Evolutionary conservation across 2,329 filamentous ascomycete genomes (phyloP), one percentile per base, ranked within the genome.

Genomic region (Polychaeton citri): DNA sequence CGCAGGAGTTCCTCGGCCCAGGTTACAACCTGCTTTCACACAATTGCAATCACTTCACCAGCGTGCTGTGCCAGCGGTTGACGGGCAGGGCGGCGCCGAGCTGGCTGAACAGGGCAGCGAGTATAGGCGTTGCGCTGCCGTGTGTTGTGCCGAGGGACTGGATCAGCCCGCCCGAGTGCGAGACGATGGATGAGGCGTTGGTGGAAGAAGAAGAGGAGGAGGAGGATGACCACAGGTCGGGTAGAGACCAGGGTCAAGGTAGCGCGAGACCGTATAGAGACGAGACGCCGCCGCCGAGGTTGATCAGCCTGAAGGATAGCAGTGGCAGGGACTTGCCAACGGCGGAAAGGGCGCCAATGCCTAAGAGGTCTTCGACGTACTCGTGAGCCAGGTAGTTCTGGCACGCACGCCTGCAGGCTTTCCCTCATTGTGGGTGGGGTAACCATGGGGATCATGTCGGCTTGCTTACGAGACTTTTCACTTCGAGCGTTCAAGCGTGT

Each of bases 41-140:
- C 48, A 92, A 92, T 58, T 92, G 84, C 69, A 92, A 92, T 56
- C 84, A 92, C 56, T 92, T 92, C 55, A 88, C 83, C 2, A 76
- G 75, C 15, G 75, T 80, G 49, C 69, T 92, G 13, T 86, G 81
- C 58, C 67, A 79, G 54, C 73, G 72, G 45, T 68, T 92, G 37
- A 88, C 81, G 2, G 74, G 77, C 5, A 70, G 73, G 32, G 64
- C 75, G 1, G 81, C 80, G 0, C 84, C 84, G 0, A 61, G 59
- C 13, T 92, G 83, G 80, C 63, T 92, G 36, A 92, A 92, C 52
- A 73, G 84, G 37, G 84, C 84, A 1, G 84, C 84, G n/a, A 79
- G 73, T 47, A 83, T 92, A 43, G 84, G 84, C 26, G 71, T 87
- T 35, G 80, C 80, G 9, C 59, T 92, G 21, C 84, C 84, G 10